Conservation (phyloP, 1,284 basidiomycete genomes). For the Phlebopus sp. region DNA sequence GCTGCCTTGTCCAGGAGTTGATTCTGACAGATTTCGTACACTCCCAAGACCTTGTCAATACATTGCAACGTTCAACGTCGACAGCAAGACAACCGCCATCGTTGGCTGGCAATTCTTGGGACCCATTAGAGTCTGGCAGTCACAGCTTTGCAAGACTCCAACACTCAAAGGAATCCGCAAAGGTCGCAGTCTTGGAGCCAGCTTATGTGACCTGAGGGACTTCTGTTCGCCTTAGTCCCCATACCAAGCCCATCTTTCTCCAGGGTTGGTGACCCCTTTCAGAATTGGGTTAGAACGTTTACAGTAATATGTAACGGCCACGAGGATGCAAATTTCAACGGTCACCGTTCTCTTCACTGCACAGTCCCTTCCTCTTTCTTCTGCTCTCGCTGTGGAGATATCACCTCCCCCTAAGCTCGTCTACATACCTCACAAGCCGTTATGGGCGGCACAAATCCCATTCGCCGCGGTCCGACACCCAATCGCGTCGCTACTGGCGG, state of each 20-base stretch:
- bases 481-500: slow-evolving; percentile 15
- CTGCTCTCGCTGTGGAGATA: background rate
- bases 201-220: background rate
- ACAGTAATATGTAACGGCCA: background rate
- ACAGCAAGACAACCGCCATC: too few species aligned
- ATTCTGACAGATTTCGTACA: too few species aligned
- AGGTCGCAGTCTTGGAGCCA: background rate
- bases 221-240: background rate
- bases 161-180: background rate
- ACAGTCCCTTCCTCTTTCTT: background rate
- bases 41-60: too few species aligned
- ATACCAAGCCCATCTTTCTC: background rate
- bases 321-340: background rate
- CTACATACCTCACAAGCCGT: slow-evolving; percentile 6
- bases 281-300: background rate
- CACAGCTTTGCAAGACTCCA: too few species aligned
- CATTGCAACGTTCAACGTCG: too few species aligned
- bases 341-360: background rate
- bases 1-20: too few species aligned
- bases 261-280: background rate
- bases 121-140: too few species aligned
- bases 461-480: slow-evolving; percentile 6
- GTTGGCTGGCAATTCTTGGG: too few species aligned
- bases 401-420: too few species aligned
- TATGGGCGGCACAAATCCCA: slow-evolving; percentile 14